phyloP scores from a whole-genome alignment of 2,329 filamentous ascomycete species.

The Ophiocordyceps polyrhachis-furcata region DNA sequence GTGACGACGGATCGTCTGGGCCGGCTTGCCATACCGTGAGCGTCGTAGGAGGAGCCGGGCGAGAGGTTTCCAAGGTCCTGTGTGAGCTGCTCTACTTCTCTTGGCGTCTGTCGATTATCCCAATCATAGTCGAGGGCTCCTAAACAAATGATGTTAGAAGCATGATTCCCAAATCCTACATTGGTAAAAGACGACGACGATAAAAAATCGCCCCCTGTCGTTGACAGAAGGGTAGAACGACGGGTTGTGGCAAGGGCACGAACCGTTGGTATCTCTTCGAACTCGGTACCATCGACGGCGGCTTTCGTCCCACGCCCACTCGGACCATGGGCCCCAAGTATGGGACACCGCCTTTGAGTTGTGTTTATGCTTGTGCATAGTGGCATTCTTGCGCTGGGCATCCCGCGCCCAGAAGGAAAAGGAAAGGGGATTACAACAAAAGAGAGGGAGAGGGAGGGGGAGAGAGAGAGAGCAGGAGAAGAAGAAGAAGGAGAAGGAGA shows the following conservation, averaged over 20 bases:
- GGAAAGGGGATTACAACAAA: not conserved
- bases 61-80: slow-evolving; percentile 2
- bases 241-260: no score
- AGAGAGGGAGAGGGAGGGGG: not conserved
- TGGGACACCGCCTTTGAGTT: slow-evolving; percentile 11
- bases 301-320: slow-evolving; percentile 8
- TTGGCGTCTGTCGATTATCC: slow-evolving; percentile 3
- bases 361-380: slow-evolving; percentile 11
- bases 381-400: slow-evolving; percentile 8
- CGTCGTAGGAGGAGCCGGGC: slow-evolving; percentile 2
- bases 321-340: slow-evolving; percentile 10
- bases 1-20: not conserved
- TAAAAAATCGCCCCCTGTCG: no score
- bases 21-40: slow-evolving; percentile 1
- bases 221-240: no score
- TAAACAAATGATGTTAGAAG: not conserved
- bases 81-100: slow-evolving; percentile 2
- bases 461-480: not conserved
- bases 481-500: not conserved
- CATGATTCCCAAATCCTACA: no score
- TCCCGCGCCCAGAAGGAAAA: not conserved
- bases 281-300: slow-evolving; percentile 8
- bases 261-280: slow-evolving; percentile 9
- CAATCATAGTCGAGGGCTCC: slow-evolving; percentile 7
- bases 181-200: no score